Base-by-base conservation (phyloP, 495 filamentous ascomycete genomes). In the Talaromyces wortmannii region DNA sequence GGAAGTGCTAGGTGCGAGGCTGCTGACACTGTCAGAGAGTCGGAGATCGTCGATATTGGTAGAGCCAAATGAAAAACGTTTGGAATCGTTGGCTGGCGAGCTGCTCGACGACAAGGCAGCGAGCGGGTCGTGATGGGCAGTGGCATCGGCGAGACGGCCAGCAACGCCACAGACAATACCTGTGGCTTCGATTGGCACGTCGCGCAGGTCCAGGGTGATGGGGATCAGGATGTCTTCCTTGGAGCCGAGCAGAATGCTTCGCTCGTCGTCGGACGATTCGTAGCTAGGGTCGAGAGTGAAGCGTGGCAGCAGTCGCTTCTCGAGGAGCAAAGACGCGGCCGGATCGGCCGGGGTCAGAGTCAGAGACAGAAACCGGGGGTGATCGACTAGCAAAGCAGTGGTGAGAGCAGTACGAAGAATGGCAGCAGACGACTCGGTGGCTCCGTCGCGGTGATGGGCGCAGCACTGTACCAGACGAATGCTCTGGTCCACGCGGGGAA, bases 131-230 rank as follows among this genome's bases (percentile, higher is more conserved):
- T 49, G 46, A 4, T 59, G 55, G n/a, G 71, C 62, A 12, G 70
- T 70, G 16, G 73, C 80, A 17, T 82, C 80, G 2, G 89, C 88
- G 43, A 96, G 75, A 57, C 81, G 81, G 12, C 90, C 88, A 1
- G 92, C 92, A 16, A 97, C 89, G 7, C 92, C 92, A 60, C 90
- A 95, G 36, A 97, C 90, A 52, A 97, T 96, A 33, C 94, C 94
- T 1, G 91, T 95, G 4, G 89, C 91, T 67, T 96, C 92, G 18
- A 91, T 77, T 1, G 92, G 90, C 3, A 97, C 75, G 31, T 85
- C 83, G 17, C 80, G 80, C 49, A 98, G 75, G 60, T 97, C 91
- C 3, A 98, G 79, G 58, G 88, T 92, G 57, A 98, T 94, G 0
- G 94, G 92, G 12, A 97, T 83, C 13, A 96, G 80, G 32, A 83